Base-by-base conservation (phyloP, 164 flowering plant species). In the Magnolia changhungtana region DNA sequence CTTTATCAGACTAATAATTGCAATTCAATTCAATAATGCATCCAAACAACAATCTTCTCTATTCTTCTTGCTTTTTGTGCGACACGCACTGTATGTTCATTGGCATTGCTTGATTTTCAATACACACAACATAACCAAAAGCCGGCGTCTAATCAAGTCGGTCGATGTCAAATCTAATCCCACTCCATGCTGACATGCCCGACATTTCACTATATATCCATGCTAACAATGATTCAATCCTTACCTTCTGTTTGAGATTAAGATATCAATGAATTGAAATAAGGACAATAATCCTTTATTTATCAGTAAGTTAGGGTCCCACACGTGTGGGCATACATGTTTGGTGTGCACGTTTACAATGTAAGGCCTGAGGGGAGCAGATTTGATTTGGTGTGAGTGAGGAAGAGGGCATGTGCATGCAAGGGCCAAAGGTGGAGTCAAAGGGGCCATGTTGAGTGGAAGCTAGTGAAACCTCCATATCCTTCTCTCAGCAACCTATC, bases 401-500 rank as follows among this genome's bases (percentile, higher is more conserved):
- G 72, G 63, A 67, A 74, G 74, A 72, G 50, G 58, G 76, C 72
- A 71, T 68, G 52, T 66, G 70, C 70, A 72, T 79, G 75, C 75
- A 75, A 63, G 79, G 58, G 77, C 77, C 83, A 74, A 76, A 74
- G 77, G 77, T 72, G 64, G 74, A 80, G 82, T 85, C 85, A 83
- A 78, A 80, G 61, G 63, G 80, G 82, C 80, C 79, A 78, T 74
- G 82, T 73, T 72, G 84, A 69, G 79, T 83, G 83, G 80, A 80
- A 83, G 74, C 73, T 73, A 74, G 82, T 69, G 74, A 77, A 23
- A 16, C 83, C 92, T 84, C 87, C 88, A 83, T 84, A 89, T 67
- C 82, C 87, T 76, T 83, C 88, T 79, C 87, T 86, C 67, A 79
- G 72, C 75, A 81, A 21, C 83, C 75, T 86, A 78, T 84, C 89